These are phyloP conservation scores for Erodium chrysanthum DNA, from an alignment of 441 rosid species.

Conservation along the genomic window DNA sequence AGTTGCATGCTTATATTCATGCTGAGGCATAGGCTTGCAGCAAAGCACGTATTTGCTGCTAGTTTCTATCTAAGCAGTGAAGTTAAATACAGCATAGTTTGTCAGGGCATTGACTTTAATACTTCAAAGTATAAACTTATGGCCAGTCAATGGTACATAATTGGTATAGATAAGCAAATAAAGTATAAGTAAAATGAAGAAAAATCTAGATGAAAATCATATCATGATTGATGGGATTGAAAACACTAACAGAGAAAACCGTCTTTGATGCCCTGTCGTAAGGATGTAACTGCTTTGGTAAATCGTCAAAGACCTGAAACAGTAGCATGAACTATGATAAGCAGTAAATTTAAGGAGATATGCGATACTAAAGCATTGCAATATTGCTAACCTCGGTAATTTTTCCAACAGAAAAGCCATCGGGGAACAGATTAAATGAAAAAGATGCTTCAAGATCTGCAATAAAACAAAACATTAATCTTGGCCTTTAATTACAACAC, in stretches of 20 bases:
- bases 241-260: constrained; percentile 23
- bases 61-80: no score
- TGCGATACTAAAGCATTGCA: not conserved
- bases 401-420: constrained; percentile 27
- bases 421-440: constrained; percentile 19
- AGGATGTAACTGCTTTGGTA: constrained; percentile 19
- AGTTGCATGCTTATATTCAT: not conserved
- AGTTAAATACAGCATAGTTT: no score
- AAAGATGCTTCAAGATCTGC: constrained; percentile 26
- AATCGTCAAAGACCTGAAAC: constrained; percentile 18
- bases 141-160: not conserved
- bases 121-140: no score
- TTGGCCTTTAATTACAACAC: not conserved
- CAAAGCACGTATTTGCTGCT: no score
- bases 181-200: not conserved
- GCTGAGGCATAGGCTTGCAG: not conserved
- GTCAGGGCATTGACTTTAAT: no score
- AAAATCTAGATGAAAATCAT: not conserved
- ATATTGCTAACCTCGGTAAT: constrained; percentile 20
- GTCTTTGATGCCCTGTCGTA: constrained; percentile 19
- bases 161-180: not conserved
- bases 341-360: not conserved
- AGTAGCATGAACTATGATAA: not conserved
- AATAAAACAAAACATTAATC: constrained; percentile 13
- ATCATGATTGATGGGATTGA: not conserved